Evolutionary conservation across 495 filamentous ascomycete genomes (phyloP), one percentile per base, ranked within the genome.

Genomic region (Polyplosphaeria fusca): DNA sequence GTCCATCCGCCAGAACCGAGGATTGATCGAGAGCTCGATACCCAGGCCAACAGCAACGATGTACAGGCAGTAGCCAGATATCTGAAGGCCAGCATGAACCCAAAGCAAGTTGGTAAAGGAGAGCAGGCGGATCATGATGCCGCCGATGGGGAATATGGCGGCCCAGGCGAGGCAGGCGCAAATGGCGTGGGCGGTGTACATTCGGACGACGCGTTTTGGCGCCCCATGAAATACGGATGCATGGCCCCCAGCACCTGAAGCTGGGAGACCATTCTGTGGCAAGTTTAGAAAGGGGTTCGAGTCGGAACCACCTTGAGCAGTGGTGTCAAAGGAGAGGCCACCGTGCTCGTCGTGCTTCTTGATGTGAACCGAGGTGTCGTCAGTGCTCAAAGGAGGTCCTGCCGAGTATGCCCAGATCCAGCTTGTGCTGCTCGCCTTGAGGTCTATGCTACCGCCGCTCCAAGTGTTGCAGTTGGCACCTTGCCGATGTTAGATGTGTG

Each of bases 131-230:
- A 79, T 64, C 38, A 70, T 39, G 52, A 77, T 68, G 9, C 64
- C 71, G 35, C 71, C 73, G n/a, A 73, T 56, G 45, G 74, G 79
- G 62, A 79, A 76, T 26, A 76, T 60, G 41, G 72, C 46, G 28
- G 73, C 27, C 48, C 68, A 70, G 18, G 68, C 69, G 12, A 68
- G 43, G 24, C 44, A 58, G 19, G 69, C 69, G 5, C 68, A 43
- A 13, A 68, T 63, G 38, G 57, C 68, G 62, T 71, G 69, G 1
- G 69, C 69, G 45, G 60, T 65, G 47, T 38, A 37, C 19, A 42
- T 12, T 7, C 39, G 9, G 9, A 42, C 30, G 14, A 35, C 14
- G 30, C 30, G 30, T 35, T 7, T 7, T 14, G 30, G 30, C 14
- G 30, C 30, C 7, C 7, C 14, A 35, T 35, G 30, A 14, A 35